A percentile compares a stretch with the other conserved stretches of the same genome.
phyloP scores from a whole-genome alignment of 2,329 filamentous ascomycete genomes.

The Arachnomyces sp. region DNA sequence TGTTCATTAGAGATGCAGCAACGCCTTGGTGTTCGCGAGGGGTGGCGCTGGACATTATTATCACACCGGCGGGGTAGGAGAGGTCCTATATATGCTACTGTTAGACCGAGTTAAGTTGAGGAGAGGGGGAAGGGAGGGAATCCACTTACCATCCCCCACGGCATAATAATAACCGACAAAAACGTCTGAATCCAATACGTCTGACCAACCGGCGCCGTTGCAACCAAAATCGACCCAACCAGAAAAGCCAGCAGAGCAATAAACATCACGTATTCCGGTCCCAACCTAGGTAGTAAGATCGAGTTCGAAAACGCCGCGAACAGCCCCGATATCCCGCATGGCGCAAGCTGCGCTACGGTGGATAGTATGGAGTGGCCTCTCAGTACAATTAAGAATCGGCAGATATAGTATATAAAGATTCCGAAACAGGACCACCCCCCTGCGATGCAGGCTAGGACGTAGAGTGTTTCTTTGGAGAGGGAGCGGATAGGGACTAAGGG shows the following conservation, averaged over 20 bases:
- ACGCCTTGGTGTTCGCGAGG: constrained; percentile 42
- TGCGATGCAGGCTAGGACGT: constrained; percentile 34
- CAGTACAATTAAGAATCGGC: constrained; percentile 20
- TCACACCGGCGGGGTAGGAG: constrained; percentile 54
- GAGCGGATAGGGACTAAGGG: constrained; percentile 37
- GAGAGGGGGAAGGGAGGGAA: too few relatives aligned
- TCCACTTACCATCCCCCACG: constrained; percentile 24
- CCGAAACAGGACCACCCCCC: constrained; percentile 35
- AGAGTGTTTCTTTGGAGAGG: constrained; percentile 27
- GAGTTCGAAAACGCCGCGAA: constrained; percentile 23
- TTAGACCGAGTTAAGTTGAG: background rate
- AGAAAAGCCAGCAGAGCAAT: constrained; percentile 20
- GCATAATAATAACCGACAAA: constrained; percentile 14
- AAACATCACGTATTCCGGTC: constrained; percentile 21
- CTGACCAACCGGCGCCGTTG: constrained; percentile 29
- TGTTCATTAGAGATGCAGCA: constrained; percentile 52
- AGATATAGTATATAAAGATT: constrained; percentile 35
- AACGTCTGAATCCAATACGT: constrained; percentile 32
- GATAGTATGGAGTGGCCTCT: constrained; percentile 19
- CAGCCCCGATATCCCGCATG: constrained; percentile 22
- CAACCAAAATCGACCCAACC: constrained; percentile 27
- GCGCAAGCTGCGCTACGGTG: constrained; percentile 23
- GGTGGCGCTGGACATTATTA: constrained; percentile 51
- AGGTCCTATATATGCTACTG: constrained; percentile 51
- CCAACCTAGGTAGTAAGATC: constrained; percentile 18